phyloP scores from a whole-genome alignment of 2,329 filamentous ascomycete species.

The Metarhizium brunneum region DNA sequence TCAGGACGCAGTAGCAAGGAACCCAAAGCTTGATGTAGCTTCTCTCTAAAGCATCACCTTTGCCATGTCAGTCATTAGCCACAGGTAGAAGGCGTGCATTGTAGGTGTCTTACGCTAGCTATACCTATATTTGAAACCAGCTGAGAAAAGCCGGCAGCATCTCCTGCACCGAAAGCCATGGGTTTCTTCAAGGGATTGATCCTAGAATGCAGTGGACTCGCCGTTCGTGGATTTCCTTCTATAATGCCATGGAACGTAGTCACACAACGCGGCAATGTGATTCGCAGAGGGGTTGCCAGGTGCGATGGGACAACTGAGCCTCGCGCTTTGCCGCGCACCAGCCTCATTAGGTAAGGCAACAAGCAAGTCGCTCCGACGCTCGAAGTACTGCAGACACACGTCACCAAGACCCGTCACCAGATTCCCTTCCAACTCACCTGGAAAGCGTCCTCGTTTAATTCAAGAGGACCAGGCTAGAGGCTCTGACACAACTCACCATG shows the following conservation, averaged over 20 bases:
- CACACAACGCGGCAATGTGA: not conserved
- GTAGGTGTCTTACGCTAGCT: no score
- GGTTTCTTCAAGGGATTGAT: no score
- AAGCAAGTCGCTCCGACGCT: constrained; percentile 3
- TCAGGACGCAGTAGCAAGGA: no score
- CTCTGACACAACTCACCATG: constrained; percentile 46
- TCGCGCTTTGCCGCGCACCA: not conserved
- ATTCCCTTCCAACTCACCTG: constrained; percentile 2
- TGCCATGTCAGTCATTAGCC: no score
- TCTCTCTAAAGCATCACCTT: no score
- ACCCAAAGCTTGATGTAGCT: no score
- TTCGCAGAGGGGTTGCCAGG: not conserved
- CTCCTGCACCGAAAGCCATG: no score
- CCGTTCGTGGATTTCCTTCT: no score
- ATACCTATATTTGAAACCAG: no score
- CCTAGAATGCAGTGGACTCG: no score
- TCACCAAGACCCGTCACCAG: not conserved
- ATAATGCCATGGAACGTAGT: not conserved
- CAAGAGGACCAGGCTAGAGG: constrained; percentile 14
- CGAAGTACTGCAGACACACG: constrained; percentile 2
- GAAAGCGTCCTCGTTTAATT: constrained; percentile 6
- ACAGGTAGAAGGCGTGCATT: no score
- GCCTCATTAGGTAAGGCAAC: constrained; percentile 9
- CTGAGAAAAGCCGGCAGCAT: no score
- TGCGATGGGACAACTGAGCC: not conserved